Conservation (phyloP, 805 yeast genomes). For the Metahyphopichia silvanorum region DNA sequence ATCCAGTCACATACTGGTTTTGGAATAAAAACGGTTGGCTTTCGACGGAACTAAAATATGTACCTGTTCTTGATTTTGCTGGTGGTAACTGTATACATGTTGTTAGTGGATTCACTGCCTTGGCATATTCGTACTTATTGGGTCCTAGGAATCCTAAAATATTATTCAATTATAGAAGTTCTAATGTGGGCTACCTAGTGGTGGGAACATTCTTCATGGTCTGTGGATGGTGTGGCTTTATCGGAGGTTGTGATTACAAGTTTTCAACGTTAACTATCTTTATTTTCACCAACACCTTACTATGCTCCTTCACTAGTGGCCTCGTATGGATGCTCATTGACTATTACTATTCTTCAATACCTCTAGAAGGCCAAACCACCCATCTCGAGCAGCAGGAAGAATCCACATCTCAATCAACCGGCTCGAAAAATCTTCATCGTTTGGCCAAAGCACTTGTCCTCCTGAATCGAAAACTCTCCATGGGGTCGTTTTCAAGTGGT, state of each 20-base stretch:
- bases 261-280: constrained; percentile 29
- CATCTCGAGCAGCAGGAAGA: background rate
- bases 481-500: constrained; percentile 39
- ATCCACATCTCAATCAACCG: background rate
- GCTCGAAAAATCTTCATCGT: constrained; percentile 14
- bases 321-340: constrained; percentile 36
- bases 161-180: constrained; percentile 31
- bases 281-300: constrained; percentile 29
- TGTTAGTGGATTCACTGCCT: constrained; percentile 43
- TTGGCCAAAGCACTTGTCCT: constrained; percentile 12
- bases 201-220: constrained; percentile 30
- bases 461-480: constrained; percentile 28
- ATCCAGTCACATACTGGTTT: constrained; percentile 44
- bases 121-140: constrained; percentile 40
- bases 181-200: constrained; percentile 30
- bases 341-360: constrained; percentile 36
- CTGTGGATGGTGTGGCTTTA: constrained; percentile 42
- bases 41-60: constrained; percentile 23
- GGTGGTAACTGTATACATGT: constrained; percentile 45
- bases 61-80: constrained; percentile 43
- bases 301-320: constrained; percentile 34
- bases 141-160: constrained; percentile 42
- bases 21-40: constrained; percentile 45
- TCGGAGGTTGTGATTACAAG: constrained; percentile 41
- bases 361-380: constrained; percentile 24